These are phyloP conservation scores for Thymus mandschuricus DNA, from an alignment of 257 asterid genomes.

Conservation along the genomic window DNA sequence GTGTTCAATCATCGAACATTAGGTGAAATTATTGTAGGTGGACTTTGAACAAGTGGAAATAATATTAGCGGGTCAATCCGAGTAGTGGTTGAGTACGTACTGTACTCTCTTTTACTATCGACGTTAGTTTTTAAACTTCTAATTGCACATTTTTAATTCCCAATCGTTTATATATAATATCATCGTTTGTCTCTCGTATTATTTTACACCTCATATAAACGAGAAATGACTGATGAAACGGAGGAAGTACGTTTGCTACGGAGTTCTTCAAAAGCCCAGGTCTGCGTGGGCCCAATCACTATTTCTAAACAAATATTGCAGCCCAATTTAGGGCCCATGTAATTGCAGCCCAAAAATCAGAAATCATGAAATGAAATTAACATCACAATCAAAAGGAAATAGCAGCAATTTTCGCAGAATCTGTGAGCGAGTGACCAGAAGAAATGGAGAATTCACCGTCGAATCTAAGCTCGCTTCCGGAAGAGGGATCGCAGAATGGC, in stretches of 20 bases:
- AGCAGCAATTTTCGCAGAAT: constrained; percentile 3
- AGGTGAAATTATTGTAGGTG: neutral
- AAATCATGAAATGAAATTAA: constrained; percentile 2
- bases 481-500: constrained; percentile 53
- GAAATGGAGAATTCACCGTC: constrained; percentile 61
- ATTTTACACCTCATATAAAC: too few species aligned
- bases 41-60: constrained; percentile 15
- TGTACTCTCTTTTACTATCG: neutral
- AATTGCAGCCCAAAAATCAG: neutral
- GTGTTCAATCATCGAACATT: neutral
- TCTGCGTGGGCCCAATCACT: neutral
- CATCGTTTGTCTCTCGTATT: too few species aligned
- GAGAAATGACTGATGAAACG: too few species aligned
- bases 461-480: constrained; percentile 63
- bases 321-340: constrained; percentile 14
- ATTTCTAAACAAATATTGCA: neutral
- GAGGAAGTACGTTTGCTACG: too few species aligned
- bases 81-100: neutral
- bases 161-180: too few species aligned
- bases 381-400: constrained; percentile 4
- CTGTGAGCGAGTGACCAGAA: constrained; percentile 30
- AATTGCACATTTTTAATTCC: too few species aligned
- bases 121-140: neutral
- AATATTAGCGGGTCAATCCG: neutral
- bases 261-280: neutral